Percentiles rank a stretch among this genome's conserved stretches.
Conservation (phyloP, 164 flowering plant species). For the Tinospora cordifolia region DNA sequence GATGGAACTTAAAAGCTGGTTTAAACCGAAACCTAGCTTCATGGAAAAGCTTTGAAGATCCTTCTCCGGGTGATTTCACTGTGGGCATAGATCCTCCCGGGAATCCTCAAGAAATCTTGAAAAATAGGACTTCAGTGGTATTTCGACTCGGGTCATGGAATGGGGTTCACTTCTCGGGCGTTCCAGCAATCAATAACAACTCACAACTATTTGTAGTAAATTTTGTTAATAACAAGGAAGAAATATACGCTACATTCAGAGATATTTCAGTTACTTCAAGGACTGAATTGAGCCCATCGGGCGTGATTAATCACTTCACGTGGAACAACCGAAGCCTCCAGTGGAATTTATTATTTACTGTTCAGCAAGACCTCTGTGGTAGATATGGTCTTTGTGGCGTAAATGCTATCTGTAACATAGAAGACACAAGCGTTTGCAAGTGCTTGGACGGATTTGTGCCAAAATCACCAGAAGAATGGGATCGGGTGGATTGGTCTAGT, state of each 20-base stretch:
- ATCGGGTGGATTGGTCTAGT: slow-evolving; percentile 4
- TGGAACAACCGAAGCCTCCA: slow-evolving; percentile 4
- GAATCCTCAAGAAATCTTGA: too few species aligned
- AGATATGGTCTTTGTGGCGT: slow-evolving; percentile 4
- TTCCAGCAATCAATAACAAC: neutral
- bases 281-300: slow-evolving; percentile 12
- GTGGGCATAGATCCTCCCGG: too few species aligned
- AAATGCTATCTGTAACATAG: neutral
- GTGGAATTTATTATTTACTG: neutral
- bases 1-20: slow-evolving; percentile 14
- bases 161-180: slow-evolving; percentile 11
- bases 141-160: slow-evolving; percentile 19
- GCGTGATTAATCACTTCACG: neutral
- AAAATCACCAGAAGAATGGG: slow-evolving; percentile 10
- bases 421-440: neutral
- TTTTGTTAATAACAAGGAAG: neutral
- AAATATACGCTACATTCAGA: slow-evolving; percentile 4
- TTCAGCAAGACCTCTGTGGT: neutral
- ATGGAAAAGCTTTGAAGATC: slow-evolving; percentile 35
- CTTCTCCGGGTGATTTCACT: slow-evolving; percentile 22
- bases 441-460: slow-evolving; percentile 24
- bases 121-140: too few species aligned
- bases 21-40: slow-evolving; percentile 18
- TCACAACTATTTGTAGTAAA: neutral
- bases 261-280: neutral